Percentiles rank a stretch among this genome's conserved stretches.
phyloP scores from a whole-genome alignment of 306 rosid species.

The Inga laurina region DNA sequence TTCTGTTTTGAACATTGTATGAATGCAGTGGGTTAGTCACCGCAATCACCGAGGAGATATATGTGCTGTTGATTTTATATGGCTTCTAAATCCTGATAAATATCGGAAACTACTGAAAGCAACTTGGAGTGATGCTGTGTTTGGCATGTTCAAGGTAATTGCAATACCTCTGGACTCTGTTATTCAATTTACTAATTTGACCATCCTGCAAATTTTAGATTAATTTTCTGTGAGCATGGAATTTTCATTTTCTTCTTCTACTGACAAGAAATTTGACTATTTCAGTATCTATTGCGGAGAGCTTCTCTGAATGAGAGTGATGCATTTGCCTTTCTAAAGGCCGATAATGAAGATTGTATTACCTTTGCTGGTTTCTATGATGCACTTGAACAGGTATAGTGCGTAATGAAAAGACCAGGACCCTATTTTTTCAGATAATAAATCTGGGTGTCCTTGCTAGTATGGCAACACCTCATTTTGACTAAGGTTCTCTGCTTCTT shows the following conservation, averaged over 20 bases:
- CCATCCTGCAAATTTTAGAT: conserved; percentile 2
- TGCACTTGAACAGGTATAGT: conserved; percentile 68
- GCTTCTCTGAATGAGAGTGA: conserved; percentile 65
- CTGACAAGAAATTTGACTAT: conserved; percentile 33
- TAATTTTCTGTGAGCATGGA: too few relatives aligned
- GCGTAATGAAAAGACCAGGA: conserved; percentile 7
- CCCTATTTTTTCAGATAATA: not conserved
- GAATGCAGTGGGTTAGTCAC: conserved; percentile 92
- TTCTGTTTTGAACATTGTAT: conserved; percentile 21
- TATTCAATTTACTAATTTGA: not conserved
- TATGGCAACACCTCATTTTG: conserved; percentile 18
- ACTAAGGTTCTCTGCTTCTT: not conserved
- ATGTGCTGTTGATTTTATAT: conserved; percentile 94
- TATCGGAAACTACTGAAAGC: conserved; percentile 67
- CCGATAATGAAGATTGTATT: conserved; percentile 64
- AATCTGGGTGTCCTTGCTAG: not conserved
- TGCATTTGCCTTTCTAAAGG: conserved; percentile 77
- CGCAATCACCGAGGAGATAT: conserved; percentile 94
- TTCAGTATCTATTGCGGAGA: conserved; percentile 65
- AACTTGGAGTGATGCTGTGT: conserved; percentile 83
- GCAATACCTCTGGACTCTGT: not conserved
- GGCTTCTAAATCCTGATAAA: conserved; percentile 88
- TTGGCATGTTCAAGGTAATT: conserved; percentile 81
- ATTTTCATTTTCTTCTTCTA: not conserved
- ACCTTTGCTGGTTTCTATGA: conserved; percentile 70